Conservation (phyloP, 805 yeast genomes). For the Saccharomyces paradoxus region DNA sequence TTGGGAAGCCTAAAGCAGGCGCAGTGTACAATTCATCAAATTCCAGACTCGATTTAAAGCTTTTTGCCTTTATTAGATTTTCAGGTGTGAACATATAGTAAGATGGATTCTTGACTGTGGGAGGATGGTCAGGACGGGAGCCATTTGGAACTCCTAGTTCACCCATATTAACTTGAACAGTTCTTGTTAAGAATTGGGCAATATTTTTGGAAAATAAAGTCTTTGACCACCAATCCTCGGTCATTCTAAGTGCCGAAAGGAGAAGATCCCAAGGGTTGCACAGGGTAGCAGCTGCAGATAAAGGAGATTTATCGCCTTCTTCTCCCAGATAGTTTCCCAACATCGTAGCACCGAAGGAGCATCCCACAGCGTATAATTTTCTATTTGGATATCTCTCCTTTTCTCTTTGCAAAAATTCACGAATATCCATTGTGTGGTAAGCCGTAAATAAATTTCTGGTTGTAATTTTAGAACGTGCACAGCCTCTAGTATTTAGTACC, state of each 20-base stretch:
- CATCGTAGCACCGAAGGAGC: constrained; percentile 65
- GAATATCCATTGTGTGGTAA: constrained; percentile 59
- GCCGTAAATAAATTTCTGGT: constrained; percentile 63
- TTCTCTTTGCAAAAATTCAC: constrained; percentile 47
- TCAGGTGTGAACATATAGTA: constrained; percentile 26
- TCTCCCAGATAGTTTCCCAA: constrained; percentile 63
- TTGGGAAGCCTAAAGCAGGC: constrained; percentile 51
- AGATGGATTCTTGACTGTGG: constrained; percentile 14
- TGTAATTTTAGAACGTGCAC: constrained; percentile 65
- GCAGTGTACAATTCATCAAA: constrained; percentile 59
- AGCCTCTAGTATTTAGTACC: constrained; percentile 63
- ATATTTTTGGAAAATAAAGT: constrained; percentile 37
- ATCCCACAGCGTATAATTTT: constrained; percentile 58
- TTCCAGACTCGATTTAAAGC: constrained; percentile 38
- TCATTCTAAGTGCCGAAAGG: constrained; percentile 42
- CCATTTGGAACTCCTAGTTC: constrained; percentile 17
- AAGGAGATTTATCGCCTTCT: constrained; percentile 44
- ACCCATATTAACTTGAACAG: constrained; percentile 38
- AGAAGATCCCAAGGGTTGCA: constrained; percentile 71
- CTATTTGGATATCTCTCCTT: constrained; percentile 49
- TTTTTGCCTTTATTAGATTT: constrained; percentile 30
- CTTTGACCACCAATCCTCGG: constrained; percentile 33
- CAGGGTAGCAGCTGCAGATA: constrained; percentile 51
- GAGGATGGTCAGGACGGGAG: constrained; percentile 8
- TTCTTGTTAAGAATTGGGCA: constrained; percentile 34